A percentile compares a stretch with the other conserved stretches of the same genome.
Evolutionary conservation across 108 stramenopile genomes (phyloP).

Genomic region (Cyclotella sp.): DNA sequence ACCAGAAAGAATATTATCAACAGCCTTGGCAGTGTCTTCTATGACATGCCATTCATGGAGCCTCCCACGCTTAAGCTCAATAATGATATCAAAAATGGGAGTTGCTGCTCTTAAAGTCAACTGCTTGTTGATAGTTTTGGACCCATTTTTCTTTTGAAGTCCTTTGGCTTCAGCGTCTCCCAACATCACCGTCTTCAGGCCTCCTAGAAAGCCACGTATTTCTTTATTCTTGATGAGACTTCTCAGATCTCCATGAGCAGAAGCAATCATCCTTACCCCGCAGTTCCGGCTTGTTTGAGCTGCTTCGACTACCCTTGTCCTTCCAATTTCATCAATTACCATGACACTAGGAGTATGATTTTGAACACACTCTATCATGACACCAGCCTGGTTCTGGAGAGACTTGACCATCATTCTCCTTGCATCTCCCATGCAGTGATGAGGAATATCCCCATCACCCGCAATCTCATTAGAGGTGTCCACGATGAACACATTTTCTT

Average conservation of each 20-base stretch:
- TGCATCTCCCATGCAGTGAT: slow-evolving; percentile 61
- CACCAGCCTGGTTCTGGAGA: slow-evolving; percentile 46
- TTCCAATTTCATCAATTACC: slow-evolving; percentile 76
- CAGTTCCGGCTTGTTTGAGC: slow-evolving; percentile 59
- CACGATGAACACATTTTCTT: slow-evolving; percentile 55
- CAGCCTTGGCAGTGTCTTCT: neutral
- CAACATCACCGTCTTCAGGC: slow-evolving; percentile 52
- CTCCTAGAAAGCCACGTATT: slow-evolving; percentile 60
- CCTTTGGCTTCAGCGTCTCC: slow-evolving; percentile 54
- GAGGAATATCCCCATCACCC: slow-evolving; percentile 64
- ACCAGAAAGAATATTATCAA: neutral
- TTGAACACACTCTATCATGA: slow-evolving; percentile 80
- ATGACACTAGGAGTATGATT: slow-evolving; percentile 72
- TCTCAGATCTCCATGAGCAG: slow-evolving; percentile 70
- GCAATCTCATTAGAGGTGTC: slow-evolving; percentile 78
- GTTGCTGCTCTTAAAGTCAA: neutral
- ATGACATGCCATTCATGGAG: neutral
- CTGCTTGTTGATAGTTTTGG: neutral
- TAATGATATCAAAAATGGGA: neutral
- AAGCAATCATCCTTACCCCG: slow-evolving; percentile 71
- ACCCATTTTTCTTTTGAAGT: neutral
- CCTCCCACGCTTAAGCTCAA: neutral
- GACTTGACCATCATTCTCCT: slow-evolving; percentile 69
- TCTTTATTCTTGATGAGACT: slow-evolving; percentile 58
- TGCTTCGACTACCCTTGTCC: slow-evolving; percentile 60